A percentile compares a stretch with the other conserved stretches of the same genome.
phyloP scores from a whole-genome alignment of 768 basidiomycete species.

The Mycena olivaceomarginata region DNA sequence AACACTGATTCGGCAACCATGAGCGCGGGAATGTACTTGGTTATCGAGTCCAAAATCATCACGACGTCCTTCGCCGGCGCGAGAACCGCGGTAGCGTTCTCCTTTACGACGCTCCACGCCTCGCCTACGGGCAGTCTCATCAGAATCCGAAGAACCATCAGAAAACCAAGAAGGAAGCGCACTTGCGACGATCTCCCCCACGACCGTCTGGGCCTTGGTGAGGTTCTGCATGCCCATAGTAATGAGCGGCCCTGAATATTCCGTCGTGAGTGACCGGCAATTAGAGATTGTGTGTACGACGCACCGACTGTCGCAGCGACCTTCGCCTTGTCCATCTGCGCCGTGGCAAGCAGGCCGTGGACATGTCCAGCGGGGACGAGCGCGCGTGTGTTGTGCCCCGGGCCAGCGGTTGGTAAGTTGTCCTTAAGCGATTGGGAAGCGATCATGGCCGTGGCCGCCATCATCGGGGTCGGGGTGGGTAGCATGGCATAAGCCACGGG shows the following conservation, averaged over 20 bases:
- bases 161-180: background rate
- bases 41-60: conserved; percentile 42
- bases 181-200: conserved; percentile 36
- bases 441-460: conserved; percentile 22
- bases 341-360: background rate
- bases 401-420: background rate
- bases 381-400: background rate
- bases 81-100: conserved; percentile 39
- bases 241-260: conserved; percentile 34
- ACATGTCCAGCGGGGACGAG: background rate
- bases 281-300: background rate
- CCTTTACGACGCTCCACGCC: conserved; percentile 40
- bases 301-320: conserved; percentile 40
- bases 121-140: conserved; percentile 21
- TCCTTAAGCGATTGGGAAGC: conserved; percentile 1
- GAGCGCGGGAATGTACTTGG: conserved; percentile 40
- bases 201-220: conserved; percentile 42
- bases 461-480: conserved; percentile 23
- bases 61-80: conserved; percentile 49
- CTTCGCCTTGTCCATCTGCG: conserved; percentile 38
- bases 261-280: background rate
- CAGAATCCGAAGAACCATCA: background rate
- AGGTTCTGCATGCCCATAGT: conserved; percentile 40
- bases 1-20: conserved; percentile 41
- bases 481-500: conserved; percentile 23